A percentile compares a stretch with the other conserved stretches of the same genome.
These are phyloP conservation scores for Neltuma alba DNA, from an alignment of 306 rosid genomes.

Conservation along the genomic window DNA sequence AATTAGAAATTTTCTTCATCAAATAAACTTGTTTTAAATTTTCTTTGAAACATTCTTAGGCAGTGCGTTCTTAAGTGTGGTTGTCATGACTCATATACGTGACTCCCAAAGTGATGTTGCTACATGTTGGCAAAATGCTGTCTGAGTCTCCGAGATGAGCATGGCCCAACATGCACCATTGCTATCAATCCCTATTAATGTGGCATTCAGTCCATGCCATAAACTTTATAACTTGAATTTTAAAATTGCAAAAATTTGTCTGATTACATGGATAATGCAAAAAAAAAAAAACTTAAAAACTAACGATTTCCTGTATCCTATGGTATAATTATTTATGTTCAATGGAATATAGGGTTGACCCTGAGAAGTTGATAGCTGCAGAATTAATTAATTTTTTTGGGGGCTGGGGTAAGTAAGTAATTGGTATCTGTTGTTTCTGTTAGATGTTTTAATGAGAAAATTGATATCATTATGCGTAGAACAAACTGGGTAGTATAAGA, in stretches of 20 bases:
- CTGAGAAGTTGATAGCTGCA: neutral
- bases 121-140: neutral
- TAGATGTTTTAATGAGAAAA: constrained; percentile 11
- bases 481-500: neutral
- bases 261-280: neutral
- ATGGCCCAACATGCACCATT: neutral
- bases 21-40: neutral
- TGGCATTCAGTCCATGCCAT: neutral
- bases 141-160: too few relatives aligned
- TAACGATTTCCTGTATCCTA: neutral
- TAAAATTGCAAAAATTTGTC: neutral
- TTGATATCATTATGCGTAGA: neutral
- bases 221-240: constrained; percentile 11
- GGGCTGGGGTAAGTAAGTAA: neutral
- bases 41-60: neutral
- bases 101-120: neutral
- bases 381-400: neutral
- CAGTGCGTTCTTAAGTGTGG: neutral
- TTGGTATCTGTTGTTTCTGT: neutral
- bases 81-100: too few relatives aligned
- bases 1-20: neutral
- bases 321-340: neutral
- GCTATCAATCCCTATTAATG: neutral
- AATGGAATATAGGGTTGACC: neutral
- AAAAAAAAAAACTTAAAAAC: neutral